Evolutionary conservation across 345 rosid species (phyloP).

Genomic region (Corymbia maculata): DNA sequence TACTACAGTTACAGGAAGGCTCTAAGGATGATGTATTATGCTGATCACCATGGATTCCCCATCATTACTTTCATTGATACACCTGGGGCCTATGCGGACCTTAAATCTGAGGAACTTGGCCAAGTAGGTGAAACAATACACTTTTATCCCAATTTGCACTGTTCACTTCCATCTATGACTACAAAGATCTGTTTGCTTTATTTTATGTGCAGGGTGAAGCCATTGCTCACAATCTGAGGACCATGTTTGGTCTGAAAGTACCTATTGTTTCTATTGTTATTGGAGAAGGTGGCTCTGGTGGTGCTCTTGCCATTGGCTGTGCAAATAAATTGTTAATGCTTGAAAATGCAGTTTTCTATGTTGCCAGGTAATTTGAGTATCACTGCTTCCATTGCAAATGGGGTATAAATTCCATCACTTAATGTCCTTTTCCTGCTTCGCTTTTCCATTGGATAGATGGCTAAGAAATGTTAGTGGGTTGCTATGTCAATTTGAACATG

Average conservation of each 20-base stretch:
- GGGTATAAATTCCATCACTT: not conserved
- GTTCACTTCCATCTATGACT: not conserved
- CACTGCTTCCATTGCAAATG: not conserved
- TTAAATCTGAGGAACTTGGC: conserved; percentile 33
- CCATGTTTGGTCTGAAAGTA: conserved; percentile 94
- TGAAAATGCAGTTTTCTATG: conserved; percentile 93
- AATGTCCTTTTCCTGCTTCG: not conserved
- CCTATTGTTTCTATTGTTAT: conserved; percentile 89
- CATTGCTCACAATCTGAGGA: conserved; percentile 85
- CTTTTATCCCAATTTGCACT: not conserved
- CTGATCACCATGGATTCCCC: conserved; percentile 28
- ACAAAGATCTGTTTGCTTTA: not conserved
- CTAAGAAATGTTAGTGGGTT: not conserved
- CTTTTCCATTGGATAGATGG: not conserved
- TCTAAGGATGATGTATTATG: conserved; percentile 22
- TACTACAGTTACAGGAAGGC: conserved; percentile 20
- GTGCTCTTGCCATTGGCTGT: conserved; percentile 97
- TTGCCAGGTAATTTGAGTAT: conserved; percentile 63
- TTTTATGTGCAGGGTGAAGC: conserved; percentile 77
- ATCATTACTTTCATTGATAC: conserved; percentile 27
- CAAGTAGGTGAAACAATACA: conserved; percentile 9
- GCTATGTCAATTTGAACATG: not conserved
- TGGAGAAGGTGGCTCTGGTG: conserved; percentile 99
- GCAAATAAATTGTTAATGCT: conserved; percentile 90
- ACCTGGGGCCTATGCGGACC: conserved; percentile 39